Evolutionary conservation across 2,329 filamentous ascomycete genomes (phyloP), one percentile per base, ranked within the genome.

Genomic region (Hypocreales sp.): DNA sequence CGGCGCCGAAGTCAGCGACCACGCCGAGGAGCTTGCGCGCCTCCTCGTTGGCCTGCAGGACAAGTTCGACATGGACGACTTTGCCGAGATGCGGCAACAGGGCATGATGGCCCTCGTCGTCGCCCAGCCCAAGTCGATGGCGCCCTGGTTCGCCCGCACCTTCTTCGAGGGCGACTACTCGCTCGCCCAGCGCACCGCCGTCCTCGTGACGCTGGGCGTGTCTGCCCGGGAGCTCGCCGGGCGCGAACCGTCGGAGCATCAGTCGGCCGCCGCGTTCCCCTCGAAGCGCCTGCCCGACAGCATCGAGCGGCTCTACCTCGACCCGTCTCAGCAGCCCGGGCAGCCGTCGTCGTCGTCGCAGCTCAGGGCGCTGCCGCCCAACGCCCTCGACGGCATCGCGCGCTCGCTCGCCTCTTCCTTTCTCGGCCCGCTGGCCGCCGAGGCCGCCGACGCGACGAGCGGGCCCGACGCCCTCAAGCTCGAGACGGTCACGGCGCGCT

Each of bases 81-180:
- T 95, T 44, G 61, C 78, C 33, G 70, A 82, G 34, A 59, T 82
- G 32, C 72, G 76, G 12, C 58, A 90, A 4, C 78, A 92, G 47
- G 74, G 76, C 10, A 76, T 98, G 59, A 73, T 94, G 24, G 79
- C 86, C 0, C 55, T 93, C 7, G 59, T 93, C 1, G 63, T 90
- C 3, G 75, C 81, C 1, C 71, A 80, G 36, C 82, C 90, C 0
- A 58, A 69, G 26, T 64, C 68, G 28, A 82, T 94, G 68, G 86
- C 74, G 0, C 79, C 72, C 10, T 92, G 82, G 78, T 81, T 92
- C 32, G 73, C 79, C 4, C 72, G 75, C 31, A 78, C 79, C 0
- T 92, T 90, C 46, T 95, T 94, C 46, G 77, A 83, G 22, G 86
- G 86, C 11, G 90, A 98, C 46, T 86, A 90, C 50, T 93, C 86